Evolutionary conservation across 345 rosid species (phyloP).

Genomic region (Dipteronia dyeriana): DNA sequence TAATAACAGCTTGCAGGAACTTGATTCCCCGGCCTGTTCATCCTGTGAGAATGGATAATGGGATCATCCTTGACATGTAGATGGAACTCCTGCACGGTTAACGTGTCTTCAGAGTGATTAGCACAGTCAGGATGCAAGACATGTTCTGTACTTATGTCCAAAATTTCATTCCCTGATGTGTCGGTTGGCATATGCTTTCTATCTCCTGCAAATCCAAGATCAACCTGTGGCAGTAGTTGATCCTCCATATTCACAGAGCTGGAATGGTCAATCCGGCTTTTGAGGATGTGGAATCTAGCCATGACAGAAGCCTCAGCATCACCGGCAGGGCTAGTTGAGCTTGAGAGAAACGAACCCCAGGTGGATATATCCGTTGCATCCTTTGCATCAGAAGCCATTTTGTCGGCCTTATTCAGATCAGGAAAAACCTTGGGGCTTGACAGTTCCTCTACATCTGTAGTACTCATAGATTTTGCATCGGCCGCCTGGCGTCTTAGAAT

Average conservation of each 20-base stretch:
- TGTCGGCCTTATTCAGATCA: conserved; percentile 25
- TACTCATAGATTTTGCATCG: conserved; percentile 13
- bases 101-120: conserved; percentile 12
- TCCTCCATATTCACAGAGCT: conserved; percentile 24
- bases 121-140: not conserved
- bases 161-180: conserved; percentile 11
- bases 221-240: conserved; percentile 19
- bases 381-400: conserved; percentile 29
- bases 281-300: conserved; percentile 49
- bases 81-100: conserved; percentile 25
- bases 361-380: conserved; percentile 5
- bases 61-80: conserved; percentile 25
- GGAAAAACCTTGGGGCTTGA: conserved; percentile 21
- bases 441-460: conserved; percentile 17
- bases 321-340: conserved; percentile 17
- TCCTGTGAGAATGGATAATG: conserved; percentile 8
- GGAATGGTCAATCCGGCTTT: conserved; percentile 31
- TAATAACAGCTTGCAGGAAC: conserved; percentile 28
- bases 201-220: conserved; percentile 23
- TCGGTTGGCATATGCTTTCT: conserved; percentile 15
- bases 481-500: conserved; percentile 42
- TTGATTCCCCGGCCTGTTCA: conserved; percentile 24
- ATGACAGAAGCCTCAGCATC: conserved; percentile 40
- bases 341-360: conserved; percentile 18
- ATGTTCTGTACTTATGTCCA: conserved; percentile 16